Percentiles rank a stretch among this genome's conserved stretches.
Evolutionary conservation across 768 basidiomycete species (phyloP).

Genomic region (Russula sp.): DNA sequence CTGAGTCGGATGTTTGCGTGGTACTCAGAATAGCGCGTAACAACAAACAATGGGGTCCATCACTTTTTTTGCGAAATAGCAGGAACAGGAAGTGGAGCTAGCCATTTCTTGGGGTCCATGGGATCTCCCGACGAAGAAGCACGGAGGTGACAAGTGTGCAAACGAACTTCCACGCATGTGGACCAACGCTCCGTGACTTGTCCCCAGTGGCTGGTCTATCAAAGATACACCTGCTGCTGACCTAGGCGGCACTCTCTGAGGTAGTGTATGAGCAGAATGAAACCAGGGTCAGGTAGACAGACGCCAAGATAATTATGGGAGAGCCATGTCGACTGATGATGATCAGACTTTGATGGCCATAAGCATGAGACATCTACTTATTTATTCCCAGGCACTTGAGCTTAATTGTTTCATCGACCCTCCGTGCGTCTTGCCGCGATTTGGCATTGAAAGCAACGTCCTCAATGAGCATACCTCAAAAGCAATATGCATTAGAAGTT

Average conservation of each 20-base stretch:
- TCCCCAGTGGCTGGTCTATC: no score
- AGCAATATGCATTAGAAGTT: background rate
- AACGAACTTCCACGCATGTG: background rate
- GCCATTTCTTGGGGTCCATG: background rate
- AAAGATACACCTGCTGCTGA: background rate
- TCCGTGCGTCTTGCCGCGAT: background rate
- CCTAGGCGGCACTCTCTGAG: background rate
- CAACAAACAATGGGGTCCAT: background rate
- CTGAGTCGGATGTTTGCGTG: background rate
- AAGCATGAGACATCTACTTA: background rate
- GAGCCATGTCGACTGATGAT: background rate
- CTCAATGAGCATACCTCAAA: background rate
- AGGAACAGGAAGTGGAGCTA: background rate
- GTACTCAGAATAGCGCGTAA: background rate
- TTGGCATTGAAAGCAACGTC: background rate
- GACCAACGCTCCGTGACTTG: background rate
- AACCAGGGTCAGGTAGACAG: background rate
- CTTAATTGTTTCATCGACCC: background rate
- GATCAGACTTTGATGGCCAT: background rate
- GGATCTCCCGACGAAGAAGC: background rate
- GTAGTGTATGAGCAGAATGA: background rate
- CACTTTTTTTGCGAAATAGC: background rate
- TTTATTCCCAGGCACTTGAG: background rate
- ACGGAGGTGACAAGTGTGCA: background rate
- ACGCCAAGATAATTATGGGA: background rate